These are phyloP conservation scores for Myriosclerotinia curreyana DNA, from an alignment of 2,329 filamentous ascomycete species.

Conservation along the genomic window DNA sequence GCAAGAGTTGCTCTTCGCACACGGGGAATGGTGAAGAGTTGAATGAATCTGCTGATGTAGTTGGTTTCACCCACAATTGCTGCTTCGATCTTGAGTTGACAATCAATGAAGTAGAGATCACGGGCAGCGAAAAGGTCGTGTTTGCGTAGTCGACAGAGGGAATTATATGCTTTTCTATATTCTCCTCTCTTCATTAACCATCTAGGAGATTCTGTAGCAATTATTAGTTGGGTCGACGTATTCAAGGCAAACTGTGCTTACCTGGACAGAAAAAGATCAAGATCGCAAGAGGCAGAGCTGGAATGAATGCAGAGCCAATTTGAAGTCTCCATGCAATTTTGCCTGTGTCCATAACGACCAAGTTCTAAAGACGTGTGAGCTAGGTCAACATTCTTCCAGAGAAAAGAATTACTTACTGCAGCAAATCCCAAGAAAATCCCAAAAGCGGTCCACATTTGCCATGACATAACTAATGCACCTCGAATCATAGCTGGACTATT, in stretches of 20 bases:
- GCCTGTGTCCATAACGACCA: conserved; percentile 53
- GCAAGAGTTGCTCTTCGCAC: conserved; percentile 71
- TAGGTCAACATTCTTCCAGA: accelerated
- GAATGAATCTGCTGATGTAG: conserved; percentile 60
- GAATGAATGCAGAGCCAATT: conserved; percentile 61
- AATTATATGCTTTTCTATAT: conserved; percentile 53
- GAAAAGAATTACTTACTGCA: conserved; percentile 28
- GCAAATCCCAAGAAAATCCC: conserved; percentile 51
- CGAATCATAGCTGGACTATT: conserved; percentile 52
- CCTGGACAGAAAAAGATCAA: conserved; percentile 61
- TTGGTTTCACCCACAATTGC: conserved; percentile 40
- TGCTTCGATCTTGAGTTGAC: conserved; percentile 47
- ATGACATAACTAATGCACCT: conserved; percentile 74
- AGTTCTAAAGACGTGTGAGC: conserved; percentile 28
- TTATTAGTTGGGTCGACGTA: neutral
- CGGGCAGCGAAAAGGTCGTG: conserved; percentile 58
- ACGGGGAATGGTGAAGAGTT: conserved; percentile 67
- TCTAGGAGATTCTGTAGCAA: conserved; percentile 51
- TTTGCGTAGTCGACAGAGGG: conserved; percentile 56
- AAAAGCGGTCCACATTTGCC: conserved; percentile 69
- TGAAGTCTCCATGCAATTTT: conserved; percentile 60
- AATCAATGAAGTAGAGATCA: conserved; percentile 57
- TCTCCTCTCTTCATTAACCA: conserved; percentile 44
- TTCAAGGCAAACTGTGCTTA: neutral
- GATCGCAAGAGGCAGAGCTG: conserved; percentile 54